These are phyloP conservation scores for Bolboschoenoplectus hybrid DNA, from an alignment of 202 grass and related monocot genomes.

Conservation along the genomic window DNA sequence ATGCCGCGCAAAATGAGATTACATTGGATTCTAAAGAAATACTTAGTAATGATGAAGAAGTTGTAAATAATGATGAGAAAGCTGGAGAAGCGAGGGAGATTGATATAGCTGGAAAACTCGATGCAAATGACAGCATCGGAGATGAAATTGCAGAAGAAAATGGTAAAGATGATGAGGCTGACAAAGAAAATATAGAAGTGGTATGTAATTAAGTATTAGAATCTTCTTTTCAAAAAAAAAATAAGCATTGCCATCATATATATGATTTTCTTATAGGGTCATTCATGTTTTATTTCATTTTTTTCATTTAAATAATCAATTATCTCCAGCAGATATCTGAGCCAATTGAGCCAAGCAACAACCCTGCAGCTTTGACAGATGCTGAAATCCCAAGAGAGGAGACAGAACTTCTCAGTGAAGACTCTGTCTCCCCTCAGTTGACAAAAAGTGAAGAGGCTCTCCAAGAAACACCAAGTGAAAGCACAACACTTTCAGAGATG, in stretches of 20 bases:
- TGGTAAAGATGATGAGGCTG: background rate
- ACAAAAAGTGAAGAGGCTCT: slow-evolving; percentile 16
- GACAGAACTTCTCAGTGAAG: background rate
- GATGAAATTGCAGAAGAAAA: background rate
- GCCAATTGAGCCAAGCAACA: background rate
- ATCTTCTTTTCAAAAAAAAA: background rate
- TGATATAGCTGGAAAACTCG: background rate
- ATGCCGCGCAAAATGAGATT: background rate
- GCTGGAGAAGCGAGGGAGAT: slow-evolving; percentile 1
- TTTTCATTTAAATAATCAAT: background rate
- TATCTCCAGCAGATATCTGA: slow-evolving; percentile 24
- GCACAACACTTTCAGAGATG: slow-evolving; percentile 16
- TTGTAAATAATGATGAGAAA: background rate
- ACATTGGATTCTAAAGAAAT: slow-evolving; percentile 15
- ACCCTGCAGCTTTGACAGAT: background rate
- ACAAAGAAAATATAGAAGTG: slow-evolving; percentile 25
- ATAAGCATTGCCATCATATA: background rate
- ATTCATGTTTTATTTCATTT: background rate
- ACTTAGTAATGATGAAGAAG: background rate
- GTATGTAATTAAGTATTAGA: background rate
- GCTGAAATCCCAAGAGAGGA: slow-evolving; percentile 19
- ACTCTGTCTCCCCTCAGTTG: background rate
- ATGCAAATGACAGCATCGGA: background rate
- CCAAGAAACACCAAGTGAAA: background rate
- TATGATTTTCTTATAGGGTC: background rate